These are phyloP conservation scores for Sarocladium strictum DNA, from an alignment of 2,329 filamentous ascomycete genomes.

Conservation along the genomic window DNA sequence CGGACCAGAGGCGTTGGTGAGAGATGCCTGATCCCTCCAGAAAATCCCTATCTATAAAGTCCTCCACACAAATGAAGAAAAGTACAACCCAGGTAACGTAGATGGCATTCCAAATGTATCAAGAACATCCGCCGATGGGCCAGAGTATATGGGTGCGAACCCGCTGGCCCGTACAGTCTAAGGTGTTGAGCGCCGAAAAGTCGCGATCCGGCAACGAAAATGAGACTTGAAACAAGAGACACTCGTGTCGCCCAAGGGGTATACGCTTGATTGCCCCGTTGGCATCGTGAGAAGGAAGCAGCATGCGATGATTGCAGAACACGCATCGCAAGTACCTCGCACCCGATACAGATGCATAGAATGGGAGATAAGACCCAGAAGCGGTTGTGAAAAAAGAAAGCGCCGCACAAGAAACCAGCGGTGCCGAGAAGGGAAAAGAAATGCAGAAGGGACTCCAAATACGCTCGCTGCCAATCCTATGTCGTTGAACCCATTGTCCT, in stretches of 20 bases:
- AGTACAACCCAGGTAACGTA: slow-evolving; percentile 12
- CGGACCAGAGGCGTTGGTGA: neutral
- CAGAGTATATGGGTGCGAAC: slow-evolving; percentile 16
- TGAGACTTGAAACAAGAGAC: neutral
- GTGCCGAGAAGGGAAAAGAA: neutral
- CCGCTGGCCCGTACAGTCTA: slow-evolving; percentile 32
- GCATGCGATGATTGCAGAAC: neutral
- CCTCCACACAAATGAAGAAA: slow-evolving; percentile 12
- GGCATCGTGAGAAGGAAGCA: neutral
- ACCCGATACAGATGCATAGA: neutral
- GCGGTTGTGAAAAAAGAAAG: neutral
- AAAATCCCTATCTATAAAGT: neutral
- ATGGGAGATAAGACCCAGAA: neutral
- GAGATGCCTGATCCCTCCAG: neutral
- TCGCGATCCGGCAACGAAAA: neutral
- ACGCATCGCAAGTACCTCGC: too few species aligned
- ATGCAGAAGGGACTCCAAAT: neutral
- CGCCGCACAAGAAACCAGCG: neutral
- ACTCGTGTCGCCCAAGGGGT: neutral
- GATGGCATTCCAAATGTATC: slow-evolving; percentile 23
- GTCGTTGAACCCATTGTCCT: neutral
- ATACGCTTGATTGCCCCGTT: neutral
- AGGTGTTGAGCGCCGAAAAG: slow-evolving; percentile 3
- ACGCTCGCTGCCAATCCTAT: neutral
- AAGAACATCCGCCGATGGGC: slow-evolving; percentile 20